Base-by-base conservation (phyloP, 345 rosid species). In the Erysimum cheiranthoides region DNA sequence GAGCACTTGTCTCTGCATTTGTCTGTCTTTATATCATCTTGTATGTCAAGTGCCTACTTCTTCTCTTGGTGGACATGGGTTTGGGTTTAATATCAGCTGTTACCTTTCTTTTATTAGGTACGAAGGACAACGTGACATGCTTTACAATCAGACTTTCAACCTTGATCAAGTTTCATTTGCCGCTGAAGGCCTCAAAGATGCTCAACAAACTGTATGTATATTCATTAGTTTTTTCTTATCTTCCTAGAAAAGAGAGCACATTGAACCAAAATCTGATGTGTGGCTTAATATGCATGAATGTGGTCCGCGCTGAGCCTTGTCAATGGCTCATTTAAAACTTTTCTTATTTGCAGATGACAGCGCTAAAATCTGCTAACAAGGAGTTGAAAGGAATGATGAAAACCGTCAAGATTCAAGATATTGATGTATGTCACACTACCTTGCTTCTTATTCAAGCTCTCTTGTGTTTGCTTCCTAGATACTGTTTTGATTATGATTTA, bases 141-240 rank as follows among this genome's bases (percentile, higher is more conserved):
- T 95, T 5, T 95, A 90, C 59, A 95, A 89, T 80, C 99, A 95
- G 78, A 95, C 99, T 2, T 95, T 90, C 66, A 95, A 95, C 81
- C 99, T 96, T 42, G 99, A 96, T 86, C 99, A 96, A 92, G 99
- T 96, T 78, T 82, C 96, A n/a, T 96, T 96, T 84, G 98, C 99
- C 78, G 71, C 97, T 4, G 99, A 96, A 85, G 99, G 99, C 49
- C 83, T 93, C 74, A 96, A 91, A 85, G 99, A 96, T 81, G 99
- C 98, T 49, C 98, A 96, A 52, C 97, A 93, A 84, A 93, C 99
- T 51, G 98, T 95, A 95, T 56, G 90, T 61, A 13, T 61, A 13
- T 25, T 10, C 11, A 21, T 45, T 16, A 3, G 21, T 36, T 11
- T 34, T 56, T 32, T 16, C 38, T 21, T 34, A 13, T 16, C 10